A percentile compares a stretch with the other conserved stretches of the same genome.
Evolutionary conservation across 331 rosid species (phyloP).

Genomic region (Pyracantha coccinea): DNA sequence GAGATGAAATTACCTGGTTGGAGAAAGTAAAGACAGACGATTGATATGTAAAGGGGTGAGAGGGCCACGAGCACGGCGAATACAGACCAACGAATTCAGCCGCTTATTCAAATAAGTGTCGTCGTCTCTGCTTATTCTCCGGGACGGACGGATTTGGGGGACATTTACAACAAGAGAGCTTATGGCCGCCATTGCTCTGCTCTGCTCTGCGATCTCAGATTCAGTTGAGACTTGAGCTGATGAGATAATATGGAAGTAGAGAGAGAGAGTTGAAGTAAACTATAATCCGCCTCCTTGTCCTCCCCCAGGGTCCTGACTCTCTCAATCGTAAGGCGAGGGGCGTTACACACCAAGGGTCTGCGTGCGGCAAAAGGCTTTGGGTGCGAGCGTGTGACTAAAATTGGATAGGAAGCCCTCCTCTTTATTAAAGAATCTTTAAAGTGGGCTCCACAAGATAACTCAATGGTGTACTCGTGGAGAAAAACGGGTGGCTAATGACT

Average conservation of each 20-base stretch:
- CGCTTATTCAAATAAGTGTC: not conserved
- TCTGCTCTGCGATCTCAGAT: not conserved
- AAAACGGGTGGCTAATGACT: not conserved
- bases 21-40: slow-evolving; percentile 12
- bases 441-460: not conserved
- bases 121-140: slow-evolving; percentile 16
- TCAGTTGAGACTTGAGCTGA: not conserved
- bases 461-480: not conserved
- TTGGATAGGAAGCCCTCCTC: not conserved
- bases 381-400: not conserved
- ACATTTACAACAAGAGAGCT: slow-evolving; percentile 20
- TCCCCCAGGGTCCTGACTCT: no score
- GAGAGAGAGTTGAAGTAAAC: not conserved
- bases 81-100: slow-evolving; percentile 16
- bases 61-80: slow-evolving; percentile 8
- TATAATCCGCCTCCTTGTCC: not conserved
- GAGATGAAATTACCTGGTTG: not conserved
- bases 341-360: not conserved
- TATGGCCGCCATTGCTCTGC: slow-evolving; percentile 27
- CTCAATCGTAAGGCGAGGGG: not conserved
- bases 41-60: slow-evolving; percentile 8
- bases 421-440: not conserved
- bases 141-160: slow-evolving; percentile 11
- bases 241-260: not conserved
- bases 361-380: not conserved